Base-by-base conservation (phyloP, 441 rosid species). In the Croton setiger region DNA sequence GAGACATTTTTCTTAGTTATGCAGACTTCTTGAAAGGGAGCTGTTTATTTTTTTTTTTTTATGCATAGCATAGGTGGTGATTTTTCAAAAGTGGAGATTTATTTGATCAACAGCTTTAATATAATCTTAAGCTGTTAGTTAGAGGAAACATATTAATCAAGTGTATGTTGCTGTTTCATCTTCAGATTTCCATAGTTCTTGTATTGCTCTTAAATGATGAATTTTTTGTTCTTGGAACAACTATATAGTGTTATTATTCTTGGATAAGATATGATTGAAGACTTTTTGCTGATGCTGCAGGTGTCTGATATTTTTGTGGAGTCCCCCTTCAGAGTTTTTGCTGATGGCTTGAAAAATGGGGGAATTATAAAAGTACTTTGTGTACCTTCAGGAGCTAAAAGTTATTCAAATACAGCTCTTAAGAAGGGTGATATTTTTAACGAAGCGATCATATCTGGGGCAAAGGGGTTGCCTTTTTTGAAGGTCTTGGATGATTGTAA, bases 381-480 rank as follows among this genome's bases (percentile, higher is more conserved):
- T 77, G 93, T 88, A 67, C 99, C 97, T 74, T 84, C 73, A 23
- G 92, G 97, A 39, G 87, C 94, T 71, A 82, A 88, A 81, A 76
- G 52, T 52, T 92, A 86, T 78, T 94, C 98, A 60, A 94, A 86
- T 70, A 86, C 97, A 31, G 86, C 89, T 76, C 93, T 94, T 48
- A 94, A 92, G 82, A 94, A 94, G 81, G 97, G 99, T 72, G 91
- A 92, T 68, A 57, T 92, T 68, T 86, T 83, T 74, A 83, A 64
- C 54, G 92, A 92, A 81, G 97, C 98, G 60, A 74, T 87, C 17
- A 88, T 86, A 78, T 88, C 99, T 37, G 99, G 98, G 76, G 98
- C 96, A 57, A 92, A 85, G 82, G 99, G 99, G 58, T 82, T 94
- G 52, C 98, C 97, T 51, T 94, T 91, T 79, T 82, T 94, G 71